Percentiles rank a stretch among this genome's conserved stretches.
Evolutionary conservation across 129 eudicot genomes (phyloP).

Genomic region (Artemisia argyi): DNA sequence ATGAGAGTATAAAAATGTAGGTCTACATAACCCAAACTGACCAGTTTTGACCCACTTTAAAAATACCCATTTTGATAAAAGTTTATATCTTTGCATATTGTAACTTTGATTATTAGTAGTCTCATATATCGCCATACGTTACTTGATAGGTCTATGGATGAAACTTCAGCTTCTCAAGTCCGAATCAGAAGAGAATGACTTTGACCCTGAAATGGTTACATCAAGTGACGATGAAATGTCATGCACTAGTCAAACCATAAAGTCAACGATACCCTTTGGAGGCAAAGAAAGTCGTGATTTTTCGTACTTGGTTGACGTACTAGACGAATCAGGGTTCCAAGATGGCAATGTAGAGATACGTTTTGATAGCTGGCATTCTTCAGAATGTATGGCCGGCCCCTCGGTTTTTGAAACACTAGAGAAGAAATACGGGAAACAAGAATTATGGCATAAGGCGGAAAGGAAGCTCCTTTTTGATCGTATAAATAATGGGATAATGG

Average conservation of each 20-base stretch:
- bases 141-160: slow-evolving; percentile 45
- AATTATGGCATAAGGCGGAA: slow-evolving; percentile 55
- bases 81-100: no score
- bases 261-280: slow-evolving; percentile 24
- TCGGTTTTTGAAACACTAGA: slow-evolving; percentile 66
- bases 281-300: slow-evolving; percentile 54
- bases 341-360: slow-evolving; percentile 26
- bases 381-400: slow-evolving; percentile 45
- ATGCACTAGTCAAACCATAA: slow-evolving; percentile 21
- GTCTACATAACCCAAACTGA: no score
- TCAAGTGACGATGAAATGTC: slow-evolving; percentile 63
- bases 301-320: slow-evolving; percentile 73
- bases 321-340: slow-evolving; percentile 56
- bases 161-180: slow-evolving; percentile 52
- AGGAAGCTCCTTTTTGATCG: slow-evolving; percentile 80
- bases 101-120: neutral
- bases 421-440: slow-evolving; percentile 69
- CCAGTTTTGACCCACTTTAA: no score
- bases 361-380: slow-evolving; percentile 43
- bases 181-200: slow-evolving; percentile 49
- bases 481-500: slow-evolving; percentile 54
- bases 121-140: slow-evolving; percentile 9
- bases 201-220: slow-evolving; percentile 55
- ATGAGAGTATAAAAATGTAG: neutral
- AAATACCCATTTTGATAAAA: no score